Percentiles rank a stretch among this genome's conserved stretches.
Conservation (phyloP, 331 rosid species). For the Phaseolus coccineus region DNA sequence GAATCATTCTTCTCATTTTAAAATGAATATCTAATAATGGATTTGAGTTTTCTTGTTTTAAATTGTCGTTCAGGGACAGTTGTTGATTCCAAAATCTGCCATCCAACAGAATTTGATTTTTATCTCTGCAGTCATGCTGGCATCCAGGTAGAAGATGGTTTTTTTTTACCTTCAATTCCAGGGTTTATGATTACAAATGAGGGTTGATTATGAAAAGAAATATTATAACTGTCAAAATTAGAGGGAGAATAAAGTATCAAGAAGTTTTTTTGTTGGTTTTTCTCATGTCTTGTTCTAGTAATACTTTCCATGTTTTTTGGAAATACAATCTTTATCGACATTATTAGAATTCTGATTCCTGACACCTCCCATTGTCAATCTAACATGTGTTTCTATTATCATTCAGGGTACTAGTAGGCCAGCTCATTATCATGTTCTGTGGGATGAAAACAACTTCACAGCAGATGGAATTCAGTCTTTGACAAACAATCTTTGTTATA, state of each 20-base stretch:
- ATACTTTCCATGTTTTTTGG: slow-evolving; percentile 4
- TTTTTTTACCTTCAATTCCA: neutral
- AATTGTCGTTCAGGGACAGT: slow-evolving; percentile 77
- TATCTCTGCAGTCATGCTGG: slow-evolving; percentile 99
- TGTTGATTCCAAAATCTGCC: slow-evolving; percentile 93
- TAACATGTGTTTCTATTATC: slow-evolving; percentile 13
- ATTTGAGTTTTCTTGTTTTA: slow-evolving; percentile 27
- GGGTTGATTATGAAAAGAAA: slow-evolving; percentile 6
- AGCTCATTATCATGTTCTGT: slow-evolving; percentile 96
- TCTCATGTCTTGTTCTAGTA: slow-evolving; percentile 6
- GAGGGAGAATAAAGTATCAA: neutral
- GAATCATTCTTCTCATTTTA: neutral
- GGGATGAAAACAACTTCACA: slow-evolving; percentile 98
- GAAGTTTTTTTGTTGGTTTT: slow-evolving; percentile 13
- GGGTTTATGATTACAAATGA: slow-evolving; percentile 4
- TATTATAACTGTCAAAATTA: neutral
- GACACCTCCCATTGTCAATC: neutral
- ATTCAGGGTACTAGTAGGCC: slow-evolving; percentile 96
- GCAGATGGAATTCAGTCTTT: slow-evolving; percentile 95
- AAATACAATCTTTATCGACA: slow-evolving; percentile 1
- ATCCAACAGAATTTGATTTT: slow-evolving; percentile 97
- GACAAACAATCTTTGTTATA: slow-evolving; percentile 94
- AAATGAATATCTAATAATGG: slow-evolving; percentile 10
- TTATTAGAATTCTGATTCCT: neutral
- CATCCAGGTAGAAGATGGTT: slow-evolving; percentile 68